Percentiles rank a stretch among this genome's conserved stretches.
These are phyloP conservation scores for Monilinia fructicola DNA, from an alignment of 2,329 filamentous ascomycete species.

Conservation along the genomic window DNA sequence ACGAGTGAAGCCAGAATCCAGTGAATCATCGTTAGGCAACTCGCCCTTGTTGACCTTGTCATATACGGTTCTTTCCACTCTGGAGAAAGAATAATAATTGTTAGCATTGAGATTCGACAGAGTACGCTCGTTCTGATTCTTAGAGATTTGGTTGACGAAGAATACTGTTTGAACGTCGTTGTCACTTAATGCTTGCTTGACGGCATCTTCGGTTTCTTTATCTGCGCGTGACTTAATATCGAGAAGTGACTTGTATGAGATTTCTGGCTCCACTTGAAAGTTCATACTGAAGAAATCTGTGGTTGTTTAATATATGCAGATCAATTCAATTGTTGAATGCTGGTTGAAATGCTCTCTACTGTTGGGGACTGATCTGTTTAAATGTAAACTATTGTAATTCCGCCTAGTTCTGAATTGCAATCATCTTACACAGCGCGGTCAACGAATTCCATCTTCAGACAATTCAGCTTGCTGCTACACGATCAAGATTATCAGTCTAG, in stretches of 20 bases:
- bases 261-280: not conserved
- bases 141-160: not conserved
- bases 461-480: not conserved
- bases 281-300: not conserved
- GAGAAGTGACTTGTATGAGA: not conserved
- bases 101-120: not conserved
- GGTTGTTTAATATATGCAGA: not conserved
- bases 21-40: not conserved
- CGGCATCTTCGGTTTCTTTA: not conserved
- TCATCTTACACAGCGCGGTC: not conserved
- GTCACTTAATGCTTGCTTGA: not conserved
- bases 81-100: not conserved
- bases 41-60: not conserved
- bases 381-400: not conserved
- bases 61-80: not conserved
- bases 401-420: not conserved
- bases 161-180: not conserved
- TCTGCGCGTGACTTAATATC: not conserved
- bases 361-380: not conserved
- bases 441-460: not conserved
- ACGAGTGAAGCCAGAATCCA: not conserved
- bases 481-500: not conserved
- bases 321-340: not conserved
- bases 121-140: not conserved
- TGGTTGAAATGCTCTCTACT: not conserved